Base-by-base conservation (phyloP, 345 rosid genomes). In the Eucalyptus pumila region DNA sequence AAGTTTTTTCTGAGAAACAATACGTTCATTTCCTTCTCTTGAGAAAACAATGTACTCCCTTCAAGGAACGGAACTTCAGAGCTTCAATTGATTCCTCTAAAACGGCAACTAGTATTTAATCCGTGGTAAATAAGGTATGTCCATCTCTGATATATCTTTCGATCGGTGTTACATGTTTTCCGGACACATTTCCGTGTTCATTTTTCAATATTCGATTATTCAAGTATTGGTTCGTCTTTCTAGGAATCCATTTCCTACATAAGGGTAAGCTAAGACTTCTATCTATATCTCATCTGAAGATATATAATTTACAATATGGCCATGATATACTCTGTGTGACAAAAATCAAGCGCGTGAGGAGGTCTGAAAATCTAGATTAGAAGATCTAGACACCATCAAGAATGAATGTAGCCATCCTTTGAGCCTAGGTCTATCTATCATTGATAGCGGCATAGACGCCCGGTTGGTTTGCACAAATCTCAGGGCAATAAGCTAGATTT, bases 101-200 rank as follows among this genome's bases (percentile, higher is more conserved):
- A 49, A 49, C 0, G 1, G 3, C 17, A 49, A 49, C 1, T 14
- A 49, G 51, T 14, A 50, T 15, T 50, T 50, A 50, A 50, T 50
- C 0, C 6, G 1, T 15, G 52, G 0, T 50, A 50, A 50, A 50
- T 6, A 50, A 50, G 7, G 17, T 50, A 50, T 15, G 3, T 50
- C 7, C 0, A 15, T 50, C 19, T 50, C 0, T 50, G 7, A 50
- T 50, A 50, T 50, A 50, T 50, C 19, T 50, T 50, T 50, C 19
- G 7, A 50, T 50, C 7, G 3, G 19, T 50, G 52, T 50, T 50
- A 50, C 3, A 50, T 50, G 19, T 50, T 50, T 14, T 50, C 1
- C 6, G 0, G 19, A 50, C 52, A 14, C 52, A 50, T 50, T 50
- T 50, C 3, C 7, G 0, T 50, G 19, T 50, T 50, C 19, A 0